Conservation (phyloP, 2,329 filamentous ascomycete species). For the Pseudocercospora cruenta region DNA sequence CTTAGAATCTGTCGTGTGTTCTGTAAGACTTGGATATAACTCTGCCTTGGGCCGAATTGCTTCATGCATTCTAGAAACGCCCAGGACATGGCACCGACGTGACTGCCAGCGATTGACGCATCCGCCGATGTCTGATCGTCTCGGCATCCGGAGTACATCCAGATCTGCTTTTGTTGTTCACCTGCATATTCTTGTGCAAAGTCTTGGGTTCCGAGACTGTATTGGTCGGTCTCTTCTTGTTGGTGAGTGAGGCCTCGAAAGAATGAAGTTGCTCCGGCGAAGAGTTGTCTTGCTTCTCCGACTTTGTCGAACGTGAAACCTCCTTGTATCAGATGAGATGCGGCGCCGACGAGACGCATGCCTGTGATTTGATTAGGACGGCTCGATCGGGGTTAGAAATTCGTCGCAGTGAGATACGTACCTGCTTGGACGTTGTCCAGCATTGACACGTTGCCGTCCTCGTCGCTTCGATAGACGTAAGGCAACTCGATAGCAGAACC, state of each 20-base stretch:
- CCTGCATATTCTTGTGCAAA: slow-evolving; percentile 43
- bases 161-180: slow-evolving; percentile 51
- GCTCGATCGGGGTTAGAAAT: not conserved
- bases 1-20: slow-evolving; percentile 45
- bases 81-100: slow-evolving; percentile 54
- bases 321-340: slow-evolving; percentile 54
- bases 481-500: slow-evolving; percentile 63
- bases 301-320: slow-evolving; percentile 53
- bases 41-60: slow-evolving; percentile 37
- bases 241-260: slow-evolving; percentile 56
- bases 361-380: not conserved
- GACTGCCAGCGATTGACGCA: slow-evolving; percentile 49
- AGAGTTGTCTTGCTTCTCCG: slow-evolving; percentile 55
- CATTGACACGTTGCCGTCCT: slow-evolving; percentile 59
- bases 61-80: slow-evolving; percentile 52
- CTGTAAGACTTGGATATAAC: slow-evolving; percentile 48
- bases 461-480: slow-evolving; percentile 60
- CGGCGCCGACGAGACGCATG: slow-evolving; percentile 52
- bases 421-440: slow-evolving; percentile 61
- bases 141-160: slow-evolving; percentile 56
- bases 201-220: slow-evolving; percentile 50
- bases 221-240: slow-evolving; percentile 46
- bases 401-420: slow-evolving; percentile 29
- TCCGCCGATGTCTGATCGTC: slow-evolving; percentile 58
- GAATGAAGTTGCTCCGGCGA: slow-evolving; percentile 58